Evolutionary conservation across 1,284 basidiomycete genomes (phyloP).

Genomic region (Vanrija sp.): DNA sequence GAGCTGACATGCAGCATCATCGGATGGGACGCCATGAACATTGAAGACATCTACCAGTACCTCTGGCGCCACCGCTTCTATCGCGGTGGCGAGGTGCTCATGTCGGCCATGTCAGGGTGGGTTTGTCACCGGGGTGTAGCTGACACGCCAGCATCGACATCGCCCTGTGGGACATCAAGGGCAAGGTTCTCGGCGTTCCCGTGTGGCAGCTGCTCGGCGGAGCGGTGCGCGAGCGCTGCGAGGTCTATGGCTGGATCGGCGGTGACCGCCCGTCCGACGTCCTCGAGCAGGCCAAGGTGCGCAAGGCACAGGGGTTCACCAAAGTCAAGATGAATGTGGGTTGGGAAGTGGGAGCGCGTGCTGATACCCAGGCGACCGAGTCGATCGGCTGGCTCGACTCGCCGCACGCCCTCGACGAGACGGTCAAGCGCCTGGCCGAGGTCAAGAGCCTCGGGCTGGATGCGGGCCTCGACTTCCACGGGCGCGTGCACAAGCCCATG

Average conservation of each 20-base stretch:
- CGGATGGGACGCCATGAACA: slow-evolving; percentile 65
- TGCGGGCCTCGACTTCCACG: slow-evolving; percentile 56
- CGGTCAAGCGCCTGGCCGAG: slow-evolving; percentile 60
- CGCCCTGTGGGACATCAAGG: slow-evolving; percentile 70
- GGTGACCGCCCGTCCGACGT: slow-evolving; percentile 67
- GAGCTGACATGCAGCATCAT: slow-evolving; percentile 23
- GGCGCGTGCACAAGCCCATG: slow-evolving; percentile 64
- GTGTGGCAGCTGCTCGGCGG: slow-evolving; percentile 71
- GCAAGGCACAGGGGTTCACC: slow-evolving; percentile 68
- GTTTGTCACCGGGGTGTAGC: background rate
- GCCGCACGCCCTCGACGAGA: slow-evolving; percentile 56
- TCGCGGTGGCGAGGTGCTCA: slow-evolving; percentile 65
- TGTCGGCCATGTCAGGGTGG: slow-evolving; percentile 52
- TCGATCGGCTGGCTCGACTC: slow-evolving; percentile 53
- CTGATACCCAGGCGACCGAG: slow-evolving; percentile 27
- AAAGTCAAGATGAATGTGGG: slow-evolving; percentile 67
- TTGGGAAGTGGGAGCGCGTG: slow-evolving; percentile 37
- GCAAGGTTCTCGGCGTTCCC: slow-evolving; percentile 69
- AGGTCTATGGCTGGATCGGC: slow-evolving; percentile 48
- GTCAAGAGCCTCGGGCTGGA: slow-evolving; percentile 64
- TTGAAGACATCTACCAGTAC: slow-evolving; percentile 58
- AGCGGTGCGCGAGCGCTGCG: slow-evolving; percentile 54
- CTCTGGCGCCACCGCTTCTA: slow-evolving; percentile 67
- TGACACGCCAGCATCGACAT: slow-evolving; percentile 53
- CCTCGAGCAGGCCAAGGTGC: slow-evolving; percentile 57